phyloP scores from a whole-genome alignment of 495 filamentous ascomycete genomes.

The Lasiosphaeria ovina region DNA sequence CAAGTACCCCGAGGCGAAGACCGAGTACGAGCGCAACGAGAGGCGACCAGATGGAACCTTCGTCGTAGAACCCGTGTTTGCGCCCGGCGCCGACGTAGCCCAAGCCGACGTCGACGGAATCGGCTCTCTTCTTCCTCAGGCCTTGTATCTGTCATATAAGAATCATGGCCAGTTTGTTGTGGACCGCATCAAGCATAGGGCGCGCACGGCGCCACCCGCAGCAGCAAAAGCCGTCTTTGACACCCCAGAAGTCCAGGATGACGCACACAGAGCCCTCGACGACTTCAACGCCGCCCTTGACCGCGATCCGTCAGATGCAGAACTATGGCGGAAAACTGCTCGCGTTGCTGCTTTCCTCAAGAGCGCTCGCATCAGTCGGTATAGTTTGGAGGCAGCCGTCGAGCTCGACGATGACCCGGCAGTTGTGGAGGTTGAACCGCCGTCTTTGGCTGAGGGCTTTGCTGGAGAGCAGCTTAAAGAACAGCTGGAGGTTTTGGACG shows the following conservation, averaged over 20 bases:
- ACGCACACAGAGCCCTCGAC: constrained; percentile 51
- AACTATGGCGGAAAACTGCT: constrained; percentile 87
- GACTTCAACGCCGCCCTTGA: constrained; percentile 76
- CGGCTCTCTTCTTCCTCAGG: constrained; percentile 79
- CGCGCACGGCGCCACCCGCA: constrained; percentile 36
- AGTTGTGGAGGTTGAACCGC: constrained; percentile 67
- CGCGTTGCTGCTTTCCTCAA: constrained; percentile 72
- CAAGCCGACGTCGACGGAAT: constrained; percentile 60
- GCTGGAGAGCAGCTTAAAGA: constrained; percentile 74
- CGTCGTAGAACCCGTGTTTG: constrained; percentile 36
- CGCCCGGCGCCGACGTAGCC: constrained; percentile 39
- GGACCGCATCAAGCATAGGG: constrained; percentile 59
- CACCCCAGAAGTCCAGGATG: constrained; percentile 38
- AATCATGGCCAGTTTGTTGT: constrained; percentile 89
- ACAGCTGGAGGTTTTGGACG: constrained; percentile 64
- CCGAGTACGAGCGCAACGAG: constrained; percentile 69
- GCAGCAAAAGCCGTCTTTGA: constrained; percentile 34
- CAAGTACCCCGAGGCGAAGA: constrained; percentile 77
- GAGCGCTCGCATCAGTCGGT: constrained; percentile 74
- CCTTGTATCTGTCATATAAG: constrained; percentile 89
- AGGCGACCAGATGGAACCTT: constrained; percentile 54
- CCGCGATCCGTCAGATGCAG: constrained; percentile 86
- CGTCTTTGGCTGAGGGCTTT: constrained; percentile 81
- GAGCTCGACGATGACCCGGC: constrained; percentile 77
- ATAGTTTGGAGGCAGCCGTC: constrained; percentile 86